Evolutionary conservation across 1,284 basidiomycete genomes (phyloP).

Genomic region (Cystobasidium slooffiae): DNA sequence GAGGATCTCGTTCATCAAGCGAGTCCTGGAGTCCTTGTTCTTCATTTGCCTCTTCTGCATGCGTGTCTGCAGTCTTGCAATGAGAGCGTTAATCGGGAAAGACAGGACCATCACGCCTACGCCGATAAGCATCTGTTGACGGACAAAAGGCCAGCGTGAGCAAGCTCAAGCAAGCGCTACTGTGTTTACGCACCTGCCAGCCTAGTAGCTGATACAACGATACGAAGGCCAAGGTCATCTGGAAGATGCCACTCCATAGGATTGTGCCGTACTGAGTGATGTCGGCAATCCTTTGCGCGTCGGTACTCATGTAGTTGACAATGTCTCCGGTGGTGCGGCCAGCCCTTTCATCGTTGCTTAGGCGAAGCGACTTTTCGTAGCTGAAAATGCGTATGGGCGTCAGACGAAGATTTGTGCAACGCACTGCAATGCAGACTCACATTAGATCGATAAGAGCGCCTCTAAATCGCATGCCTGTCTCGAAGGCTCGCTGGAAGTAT

Average conservation of each 20-base stretch:
- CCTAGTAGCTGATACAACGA: constrained; percentile 77
- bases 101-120: constrained; percentile 79
- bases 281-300: constrained; percentile 70
- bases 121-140: constrained; percentile 66
- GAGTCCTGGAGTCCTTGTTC: constrained; percentile 67
- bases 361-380: constrained; percentile 81
- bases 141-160: not conserved
- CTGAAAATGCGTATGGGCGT: constrained; percentile 58
- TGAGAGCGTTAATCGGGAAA: constrained; percentile 74
- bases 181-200: constrained; percentile 62
- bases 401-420: not conserved
- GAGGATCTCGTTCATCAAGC: constrained; percentile 70
- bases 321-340: constrained; percentile 82
- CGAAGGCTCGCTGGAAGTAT: constrained; percentile 80
- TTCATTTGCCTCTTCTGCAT: constrained; percentile 91
- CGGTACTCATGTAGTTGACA: constrained; percentile 86
- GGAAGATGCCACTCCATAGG: constrained; percentile 60
- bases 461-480: constrained; percentile 88
- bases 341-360: constrained; percentile 80
- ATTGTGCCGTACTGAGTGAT: constrained; percentile 54
- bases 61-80: constrained; percentile 71
- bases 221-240: constrained; percentile 84
- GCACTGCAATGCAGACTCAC: constrained; percentile 44
- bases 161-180: too few species aligned
- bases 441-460: constrained; percentile 77